Evolutionary conservation across 1,284 basidiomycete genomes (phyloP), one percentile per base, ranked within the genome.

Genomic region (Rhodofomes roseus): DNA sequence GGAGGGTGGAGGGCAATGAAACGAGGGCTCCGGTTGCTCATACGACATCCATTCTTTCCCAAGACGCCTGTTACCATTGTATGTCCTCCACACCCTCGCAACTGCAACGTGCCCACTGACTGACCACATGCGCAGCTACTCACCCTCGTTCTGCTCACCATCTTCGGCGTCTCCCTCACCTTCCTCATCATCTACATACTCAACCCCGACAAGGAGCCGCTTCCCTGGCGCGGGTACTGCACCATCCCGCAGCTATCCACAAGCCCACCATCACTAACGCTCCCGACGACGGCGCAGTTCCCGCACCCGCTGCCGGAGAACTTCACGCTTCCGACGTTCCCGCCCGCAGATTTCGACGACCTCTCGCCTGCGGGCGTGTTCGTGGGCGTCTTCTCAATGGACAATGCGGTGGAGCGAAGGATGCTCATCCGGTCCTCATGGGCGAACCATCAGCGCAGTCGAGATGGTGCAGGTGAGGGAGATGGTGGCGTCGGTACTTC

Each of bases 201-300:
- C 70, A 96, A 98, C 71, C 94, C 95, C 50, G 96, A 99, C 81
- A 98, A 98, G 74, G 90, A 92, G 59, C 90, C 94, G 16, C 76
- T 96, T 31, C 95, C 96, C 46, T 99, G 95, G 95, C 86, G 95
- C 64, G 86, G 89, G 27, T 96, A 96, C 73, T 98, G 96, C 74
- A 83, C 90, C 56, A 77, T 86, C 62, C 81, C 86, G 43, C 79
- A 81, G 55, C 59, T 76, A 37, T 80, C 83, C 18, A 66, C 69
- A 4, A 61, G 67, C 14, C 74, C 68, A 70, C 81, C 70, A 64
- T 78, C 65, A 66, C 77, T 62, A 73, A 77, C 65, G 72, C 76
- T 69, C 40, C 67, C 73, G 23, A 63, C 65, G 57, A 74, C 70
- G 67, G 74, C 73, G 57, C 71, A 68, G 55, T 71, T 74, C 58